These are phyloP conservation scores for Colletotrichum theobromicola DNA, from an alignment of 2,329 filamentous ascomycete genomes.

Conservation along the genomic window DNA sequence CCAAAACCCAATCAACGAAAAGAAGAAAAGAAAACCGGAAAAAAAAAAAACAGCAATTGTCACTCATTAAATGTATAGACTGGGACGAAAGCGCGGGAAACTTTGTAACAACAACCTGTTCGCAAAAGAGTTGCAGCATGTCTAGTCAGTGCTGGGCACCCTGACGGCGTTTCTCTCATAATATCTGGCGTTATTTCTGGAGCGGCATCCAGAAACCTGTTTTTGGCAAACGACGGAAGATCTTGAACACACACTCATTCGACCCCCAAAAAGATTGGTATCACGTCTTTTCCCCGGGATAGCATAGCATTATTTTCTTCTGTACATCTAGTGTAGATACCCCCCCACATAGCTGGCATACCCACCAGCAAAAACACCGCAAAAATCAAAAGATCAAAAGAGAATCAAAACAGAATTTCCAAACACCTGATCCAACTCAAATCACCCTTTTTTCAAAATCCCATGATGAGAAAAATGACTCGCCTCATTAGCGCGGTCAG, in stretches of 20 bases:
- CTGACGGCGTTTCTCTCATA: not conserved
- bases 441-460: not conserved
- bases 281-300: not conserved
- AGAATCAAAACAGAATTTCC: not conserved
- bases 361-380: not conserved
- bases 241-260: not conserved
- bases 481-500: no score
- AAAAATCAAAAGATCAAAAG: not conserved
- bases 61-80: not conserved
- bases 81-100: not conserved
- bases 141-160: not conserved
- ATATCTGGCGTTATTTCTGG: not conserved
- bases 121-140: not conserved
- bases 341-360: not conserved
- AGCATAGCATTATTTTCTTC: not conserved
- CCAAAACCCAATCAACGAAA: not conserved
- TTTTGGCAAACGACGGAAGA: not conserved
- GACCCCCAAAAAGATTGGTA: not conserved
- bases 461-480: not conserved
- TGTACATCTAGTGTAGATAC: slow-evolving; percentile 8
- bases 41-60: not conserved
- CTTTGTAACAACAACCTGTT: not conserved
- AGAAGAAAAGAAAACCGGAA: not conserved
- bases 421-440: not conserved
- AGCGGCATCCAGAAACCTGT: not conserved